A percentile compares a stretch with the other conserved stretches of the same genome.
These are phyloP conservation scores for Thalassiosira hispida DNA, from an alignment of 352 stramenopile species.

Conservation along the genomic window DNA sequence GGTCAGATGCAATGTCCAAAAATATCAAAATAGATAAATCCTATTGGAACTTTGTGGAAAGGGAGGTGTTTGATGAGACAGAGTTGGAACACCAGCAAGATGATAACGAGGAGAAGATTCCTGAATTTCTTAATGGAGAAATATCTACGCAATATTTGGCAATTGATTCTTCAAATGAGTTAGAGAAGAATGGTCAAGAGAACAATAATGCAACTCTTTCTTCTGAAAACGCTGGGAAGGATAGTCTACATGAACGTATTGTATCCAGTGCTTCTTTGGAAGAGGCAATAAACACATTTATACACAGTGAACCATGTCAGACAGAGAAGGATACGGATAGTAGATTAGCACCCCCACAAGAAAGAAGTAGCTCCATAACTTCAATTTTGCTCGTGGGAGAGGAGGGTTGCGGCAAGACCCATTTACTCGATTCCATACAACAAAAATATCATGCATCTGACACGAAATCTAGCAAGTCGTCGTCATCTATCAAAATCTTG, in stretches of 20 bases:
- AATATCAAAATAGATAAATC: constrained; percentile 46
- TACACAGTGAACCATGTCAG: background rate
- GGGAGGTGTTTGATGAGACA: constrained; percentile 36
- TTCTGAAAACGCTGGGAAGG: background rate
- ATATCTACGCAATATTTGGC: background rate
- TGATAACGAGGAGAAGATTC: background rate
- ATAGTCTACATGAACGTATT: constrained; percentile 26
- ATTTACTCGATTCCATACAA: constrained; percentile 43
- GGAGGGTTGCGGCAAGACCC: constrained; percentile 56
- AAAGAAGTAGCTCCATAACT: constrained; percentile 9
- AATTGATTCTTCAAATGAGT: background rate
- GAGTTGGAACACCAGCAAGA: background rate
- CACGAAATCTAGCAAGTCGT: background rate
- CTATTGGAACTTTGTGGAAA: constrained; percentile 41
- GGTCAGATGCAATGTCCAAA: constrained; percentile 19
- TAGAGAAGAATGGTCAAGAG: background rate
- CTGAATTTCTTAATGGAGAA: constrained; percentile 17
- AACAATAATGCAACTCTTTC: background rate
- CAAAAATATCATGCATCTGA: background rate
- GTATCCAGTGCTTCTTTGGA: constrained; percentile 34
- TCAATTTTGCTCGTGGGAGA: constrained; percentile 39
- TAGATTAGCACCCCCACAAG: background rate
- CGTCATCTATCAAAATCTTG: constrained; percentile 44
- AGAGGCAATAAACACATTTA: constrained; percentile 45
- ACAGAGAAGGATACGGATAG: background rate